Conservation (phyloP, 1,284 basidiomycete genomes). For the Termitomyces sp. region DNA sequence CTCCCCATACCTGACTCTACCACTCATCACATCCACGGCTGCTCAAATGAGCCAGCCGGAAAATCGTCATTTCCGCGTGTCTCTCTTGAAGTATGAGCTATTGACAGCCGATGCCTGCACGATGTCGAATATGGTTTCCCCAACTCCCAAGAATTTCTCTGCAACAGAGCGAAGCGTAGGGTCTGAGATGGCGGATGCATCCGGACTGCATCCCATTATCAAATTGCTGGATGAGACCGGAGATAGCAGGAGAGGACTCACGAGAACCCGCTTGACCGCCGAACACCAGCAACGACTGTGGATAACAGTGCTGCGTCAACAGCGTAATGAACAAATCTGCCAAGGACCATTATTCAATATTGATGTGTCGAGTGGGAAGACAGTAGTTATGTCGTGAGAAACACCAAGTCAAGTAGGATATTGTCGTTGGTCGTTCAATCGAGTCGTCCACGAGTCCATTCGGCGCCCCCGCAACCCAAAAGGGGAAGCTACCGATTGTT, state of each 20-base stretch:
- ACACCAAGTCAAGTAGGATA: neutral
- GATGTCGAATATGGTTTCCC: constrained; percentile 86
- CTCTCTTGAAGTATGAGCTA: constrained; percentile 71
- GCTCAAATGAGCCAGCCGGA: constrained; percentile 12
- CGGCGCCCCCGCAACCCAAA: constrained; percentile 3
- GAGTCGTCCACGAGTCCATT: neutral
- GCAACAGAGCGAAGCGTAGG: constrained; percentile 70
- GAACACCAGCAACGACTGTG: constrained; percentile 88
- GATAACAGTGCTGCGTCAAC: constrained; percentile 85
- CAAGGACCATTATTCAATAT: constrained; percentile 72
- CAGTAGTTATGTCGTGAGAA: neutral
- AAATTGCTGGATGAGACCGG: neutral
- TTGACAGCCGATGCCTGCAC: constrained; percentile 77
- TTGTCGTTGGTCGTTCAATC: neutral
- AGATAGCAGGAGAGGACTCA: constrained; percentile 40
- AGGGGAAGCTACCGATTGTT: neutral
- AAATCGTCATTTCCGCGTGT: constrained; percentile 21
- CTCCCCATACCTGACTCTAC: neutral
- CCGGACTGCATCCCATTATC: constrained; percentile 43
- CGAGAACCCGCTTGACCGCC: constrained; percentile 86
- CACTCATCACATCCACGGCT: neutral
- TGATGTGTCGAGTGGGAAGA: neutral
- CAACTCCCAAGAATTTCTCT: constrained; percentile 80
- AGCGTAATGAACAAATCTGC: constrained; percentile 79
- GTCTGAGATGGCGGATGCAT: constrained; percentile 68